Conservation (phyloP, 2,329 filamentous ascomycete genomes). For the Diplodia sapinea region DNA sequence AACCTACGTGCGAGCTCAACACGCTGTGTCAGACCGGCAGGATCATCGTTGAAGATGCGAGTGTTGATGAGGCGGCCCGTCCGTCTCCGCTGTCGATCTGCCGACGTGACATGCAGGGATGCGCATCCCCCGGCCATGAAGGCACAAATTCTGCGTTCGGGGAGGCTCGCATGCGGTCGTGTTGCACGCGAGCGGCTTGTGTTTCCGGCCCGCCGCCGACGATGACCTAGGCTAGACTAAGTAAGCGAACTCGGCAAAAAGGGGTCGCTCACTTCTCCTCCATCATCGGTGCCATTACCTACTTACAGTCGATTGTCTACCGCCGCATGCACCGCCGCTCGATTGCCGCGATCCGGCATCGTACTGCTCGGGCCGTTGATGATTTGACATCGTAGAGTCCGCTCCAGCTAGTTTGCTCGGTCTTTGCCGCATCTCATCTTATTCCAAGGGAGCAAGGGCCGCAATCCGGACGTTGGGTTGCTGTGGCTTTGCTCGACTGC, state of each 20-base stretch:
- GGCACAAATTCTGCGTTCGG: not conserved
- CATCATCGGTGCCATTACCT: not conserved
- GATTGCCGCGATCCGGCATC: not conserved
- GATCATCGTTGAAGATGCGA: not conserved
- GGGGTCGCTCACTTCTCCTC: not conserved
- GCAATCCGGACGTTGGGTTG: not conserved
- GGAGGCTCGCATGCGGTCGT: not conserved
- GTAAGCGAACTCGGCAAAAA: not conserved
- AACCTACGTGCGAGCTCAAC: not conserved
- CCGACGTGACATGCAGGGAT: constrained; percentile 1
- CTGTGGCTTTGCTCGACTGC: constrained; percentile 2
- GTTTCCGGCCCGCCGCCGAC: not conserved
- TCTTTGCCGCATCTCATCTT: constrained; percentile 6
- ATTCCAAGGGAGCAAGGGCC: not conserved
- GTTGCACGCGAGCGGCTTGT: not conserved
- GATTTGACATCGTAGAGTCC: not conserved
- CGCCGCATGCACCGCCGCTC: not conserved
- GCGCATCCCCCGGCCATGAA: not conserved
- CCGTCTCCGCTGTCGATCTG: constrained; percentile 6
- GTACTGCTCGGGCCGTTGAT: not conserved
- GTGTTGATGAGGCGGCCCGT: not conserved
- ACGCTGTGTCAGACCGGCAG: not conserved
- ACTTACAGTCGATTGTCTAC: not conserved
- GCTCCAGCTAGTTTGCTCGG: constrained; percentile 1
- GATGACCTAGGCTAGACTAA: not conserved